phyloP scores from a whole-genome alignment of 805 yeast species.

The Candida dajiaensis region DNA sequence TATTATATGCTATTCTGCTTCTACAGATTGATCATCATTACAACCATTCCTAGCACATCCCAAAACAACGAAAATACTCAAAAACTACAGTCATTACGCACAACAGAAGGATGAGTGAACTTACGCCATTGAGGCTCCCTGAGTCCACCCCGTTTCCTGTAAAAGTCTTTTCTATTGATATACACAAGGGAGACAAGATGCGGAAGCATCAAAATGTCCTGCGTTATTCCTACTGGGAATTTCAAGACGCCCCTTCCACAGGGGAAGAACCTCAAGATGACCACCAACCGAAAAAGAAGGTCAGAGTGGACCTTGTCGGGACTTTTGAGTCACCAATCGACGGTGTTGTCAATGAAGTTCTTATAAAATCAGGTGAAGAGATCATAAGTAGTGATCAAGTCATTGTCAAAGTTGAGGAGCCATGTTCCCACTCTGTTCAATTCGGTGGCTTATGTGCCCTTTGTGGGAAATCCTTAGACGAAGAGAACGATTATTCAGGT shows the following conservation, averaged over 20 bases:
- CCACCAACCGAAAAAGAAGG: conserved; percentile 24
- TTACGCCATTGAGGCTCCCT: conserved; percentile 20
- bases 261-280: conserved; percentile 19
- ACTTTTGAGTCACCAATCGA: conserved; percentile 79
- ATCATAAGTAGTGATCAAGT: conserved; percentile 40
- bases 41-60: too few relatives aligned
- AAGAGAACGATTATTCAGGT: conserved; percentile 71
- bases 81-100: not conserved
- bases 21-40: too few relatives aligned
- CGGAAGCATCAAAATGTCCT: conserved; percentile 33
- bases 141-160: conserved; percentile 32
- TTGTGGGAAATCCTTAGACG: conserved; percentile 43
- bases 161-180: conserved; percentile 30
- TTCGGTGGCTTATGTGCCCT: conserved; percentile 30
- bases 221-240: conserved; percentile 41
- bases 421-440: conserved; percentile 89
- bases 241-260: conserved; percentile 29
- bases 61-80: not conserved
- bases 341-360: conserved; percentile 53
- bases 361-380: conserved; percentile 53
- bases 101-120: conserved; percentile 11
- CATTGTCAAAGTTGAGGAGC: conserved; percentile 61
- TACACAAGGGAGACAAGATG: conserved; percentile 25
- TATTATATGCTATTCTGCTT: too few relatives aligned
- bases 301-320: conserved; percentile 62